Evolutionary conservation across 1,139 yeast species (phyloP).

Genomic region (Yamadazyma diospyri): DNA sequence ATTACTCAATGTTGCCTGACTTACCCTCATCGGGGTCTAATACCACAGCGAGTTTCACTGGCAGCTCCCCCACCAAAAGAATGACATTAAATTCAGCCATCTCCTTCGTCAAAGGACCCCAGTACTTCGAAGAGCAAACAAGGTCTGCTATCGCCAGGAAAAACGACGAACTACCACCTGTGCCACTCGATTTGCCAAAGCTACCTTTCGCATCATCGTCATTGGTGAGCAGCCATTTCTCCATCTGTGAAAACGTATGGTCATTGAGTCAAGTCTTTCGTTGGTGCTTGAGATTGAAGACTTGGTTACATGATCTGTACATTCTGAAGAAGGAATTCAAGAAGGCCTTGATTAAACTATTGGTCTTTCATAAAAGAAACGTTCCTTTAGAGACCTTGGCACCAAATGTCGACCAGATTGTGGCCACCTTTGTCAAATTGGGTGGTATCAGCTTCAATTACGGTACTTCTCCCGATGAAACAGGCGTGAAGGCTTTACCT

Average conservation of each 20-base stretch:
- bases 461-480: constrained; percentile 15
- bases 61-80: constrained; percentile 18
- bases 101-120: constrained; percentile 17
- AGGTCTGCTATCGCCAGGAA: constrained; percentile 14
- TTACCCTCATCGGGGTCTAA: constrained; percentile 19
- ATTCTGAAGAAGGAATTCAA: constrained; percentile 50
- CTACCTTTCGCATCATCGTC: constrained; percentile 55
- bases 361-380: constrained; percentile 49
- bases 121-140: constrained; percentile 11
- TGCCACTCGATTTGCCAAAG: constrained; percentile 54
- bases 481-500: constrained; percentile 15
- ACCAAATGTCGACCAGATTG: constrained; percentile 49
- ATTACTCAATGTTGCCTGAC: constrained; percentile 41
- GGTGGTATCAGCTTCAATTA: constrained; percentile 38
- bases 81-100: constrained; percentile 20
- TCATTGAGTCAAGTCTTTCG: constrained; percentile 39
- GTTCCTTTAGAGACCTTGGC: constrained; percentile 56
- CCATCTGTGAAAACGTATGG: constrained; percentile 36
- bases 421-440: constrained; percentile 42
- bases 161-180: constrained; percentile 40
- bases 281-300: constrained; percentile 49
- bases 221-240: constrained; percentile 47
- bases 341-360: constrained; percentile 48
- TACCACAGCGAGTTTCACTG: constrained; percentile 8
- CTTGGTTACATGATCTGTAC: constrained; percentile 50